These are phyloP conservation scores for Gonapodya sp. DNA, from an alignment of 192 early-diverging fungal genomes.

Conservation along the genomic window DNA sequence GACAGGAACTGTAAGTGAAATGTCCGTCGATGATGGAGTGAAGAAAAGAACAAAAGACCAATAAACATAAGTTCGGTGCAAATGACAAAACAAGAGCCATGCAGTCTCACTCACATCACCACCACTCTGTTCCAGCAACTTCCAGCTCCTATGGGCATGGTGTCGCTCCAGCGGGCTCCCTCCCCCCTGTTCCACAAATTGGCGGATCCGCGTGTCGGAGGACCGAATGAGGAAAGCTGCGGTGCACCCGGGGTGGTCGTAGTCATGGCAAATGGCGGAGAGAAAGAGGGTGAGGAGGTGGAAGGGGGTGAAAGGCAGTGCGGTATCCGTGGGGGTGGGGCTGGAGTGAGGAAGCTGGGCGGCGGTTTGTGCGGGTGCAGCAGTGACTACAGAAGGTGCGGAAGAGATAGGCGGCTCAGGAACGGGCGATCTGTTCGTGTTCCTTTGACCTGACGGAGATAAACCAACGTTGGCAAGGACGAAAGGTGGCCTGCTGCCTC, in stretches of 20 bases:
- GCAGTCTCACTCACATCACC: not conserved
- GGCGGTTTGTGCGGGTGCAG: not conserved
- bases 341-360: not conserved
- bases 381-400: no score
- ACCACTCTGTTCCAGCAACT: not conserved
- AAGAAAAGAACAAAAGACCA: no score
- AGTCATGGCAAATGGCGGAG: not conserved
- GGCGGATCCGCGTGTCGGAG: not conserved
- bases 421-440: no score
- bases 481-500: no score
- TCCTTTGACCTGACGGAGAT: no score
- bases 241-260: not conserved
- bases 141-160: not conserved
- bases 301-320: not conserved
- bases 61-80: no score
- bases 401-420: no score
- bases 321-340: not conserved
- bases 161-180: not conserved
- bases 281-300: not conserved
- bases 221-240: not conserved
- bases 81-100: no score
- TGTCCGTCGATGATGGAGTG: no score
- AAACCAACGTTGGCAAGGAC: no score
- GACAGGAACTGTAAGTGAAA: not conserved
- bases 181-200: not conserved